A percentile compares a stretch with the other conserved stretches of the same genome.
phyloP scores from a whole-genome alignment of 257 asterid species.

The Fraxinus cuspidata region DNA sequence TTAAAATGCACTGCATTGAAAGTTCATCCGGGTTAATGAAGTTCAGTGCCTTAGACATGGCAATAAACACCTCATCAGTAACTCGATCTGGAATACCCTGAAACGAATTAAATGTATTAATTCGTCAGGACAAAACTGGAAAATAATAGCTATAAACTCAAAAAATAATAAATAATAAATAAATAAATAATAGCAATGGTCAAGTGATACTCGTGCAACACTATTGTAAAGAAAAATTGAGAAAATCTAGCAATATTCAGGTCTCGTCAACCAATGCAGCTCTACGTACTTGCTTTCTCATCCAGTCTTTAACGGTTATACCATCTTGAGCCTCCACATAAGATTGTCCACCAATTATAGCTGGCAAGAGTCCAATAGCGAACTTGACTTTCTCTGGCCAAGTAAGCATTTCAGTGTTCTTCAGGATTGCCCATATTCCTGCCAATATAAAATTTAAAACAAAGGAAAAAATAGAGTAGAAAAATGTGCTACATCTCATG shows the following conservation, averaged over 20 bases:
- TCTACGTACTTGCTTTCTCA: slow-evolving; percentile 76
- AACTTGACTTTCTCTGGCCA: slow-evolving; percentile 97
- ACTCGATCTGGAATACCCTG: slow-evolving; percentile 96
- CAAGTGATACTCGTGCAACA: neutral
- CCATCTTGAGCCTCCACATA: slow-evolving; percentile 98
- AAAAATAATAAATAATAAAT: too few relatives aligned
- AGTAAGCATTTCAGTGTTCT: slow-evolving; percentile 95
- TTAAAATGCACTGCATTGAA: slow-evolving; percentile 93
- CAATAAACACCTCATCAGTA: slow-evolving; percentile 86
- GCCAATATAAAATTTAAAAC: slow-evolving; percentile 16
- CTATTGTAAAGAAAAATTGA: neutral
- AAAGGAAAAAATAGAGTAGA: neutral
- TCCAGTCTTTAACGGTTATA: slow-evolving; percentile 90
- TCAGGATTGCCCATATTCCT: slow-evolving; percentile 94
- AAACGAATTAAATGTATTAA: slow-evolving; percentile 16
- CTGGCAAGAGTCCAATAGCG: slow-evolving; percentile 95
- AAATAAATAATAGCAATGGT: neutral
- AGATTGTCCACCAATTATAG: slow-evolving; percentile 92
- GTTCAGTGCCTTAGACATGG: slow-evolving; percentile 98
- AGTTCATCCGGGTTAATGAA: slow-evolving; percentile 97
- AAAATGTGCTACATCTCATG: neutral
- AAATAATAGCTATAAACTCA: neutral
- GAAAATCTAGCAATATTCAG: neutral
- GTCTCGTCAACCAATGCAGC: neutral
- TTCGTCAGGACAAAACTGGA: slow-evolving; percentile 6